Percentiles rank a stretch among this genome's conserved stretches.
phyloP scores from a whole-genome alignment of 192 early-diverging fungal genomes.

The Coemansia sp. region DNA sequence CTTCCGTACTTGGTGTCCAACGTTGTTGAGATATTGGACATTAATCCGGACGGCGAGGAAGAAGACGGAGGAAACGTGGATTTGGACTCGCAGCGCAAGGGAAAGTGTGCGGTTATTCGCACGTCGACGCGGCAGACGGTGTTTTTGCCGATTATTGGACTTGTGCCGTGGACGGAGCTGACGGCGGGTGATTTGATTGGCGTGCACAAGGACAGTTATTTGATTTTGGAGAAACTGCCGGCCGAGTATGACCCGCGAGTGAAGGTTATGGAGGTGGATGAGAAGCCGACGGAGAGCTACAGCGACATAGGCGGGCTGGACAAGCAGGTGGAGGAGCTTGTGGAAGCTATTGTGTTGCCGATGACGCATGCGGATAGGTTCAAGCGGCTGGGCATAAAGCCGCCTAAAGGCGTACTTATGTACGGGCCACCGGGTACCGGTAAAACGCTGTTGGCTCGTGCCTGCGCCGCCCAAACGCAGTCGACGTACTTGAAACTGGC shows the following conservation, averaged over 20 bases:
- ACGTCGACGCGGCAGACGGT: slow-evolving; percentile 95
- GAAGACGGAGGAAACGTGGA: slow-evolving; percentile 95
- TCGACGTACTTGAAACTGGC: slow-evolving; percentile 95
- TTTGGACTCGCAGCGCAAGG: slow-evolving; percentile 87
- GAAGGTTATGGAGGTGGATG: slow-evolving; percentile 99
- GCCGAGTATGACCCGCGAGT: slow-evolving; percentile 98
- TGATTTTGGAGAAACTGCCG: slow-evolving; percentile 93
- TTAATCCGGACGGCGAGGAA: slow-evolving; percentile 87
- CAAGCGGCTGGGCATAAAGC: slow-evolving; percentile 84
- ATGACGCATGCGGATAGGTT: slow-evolving; percentile 85
- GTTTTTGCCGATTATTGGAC: slow-evolving; percentile 94
- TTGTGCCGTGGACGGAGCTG: slow-evolving; percentile 85
- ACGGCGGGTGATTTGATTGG: slow-evolving; percentile 97
- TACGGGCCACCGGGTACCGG: slow-evolving; percentile 85
- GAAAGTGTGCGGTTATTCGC: slow-evolving; percentile 96
- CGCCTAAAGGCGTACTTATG: slow-evolving; percentile 82
- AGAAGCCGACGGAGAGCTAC: slow-evolving; percentile 97
- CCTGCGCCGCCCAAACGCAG: slow-evolving; percentile 97
- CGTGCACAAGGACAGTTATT: slow-evolving; percentile 96
- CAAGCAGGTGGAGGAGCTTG: slow-evolving; percentile 85
- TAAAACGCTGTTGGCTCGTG: slow-evolving; percentile 92
- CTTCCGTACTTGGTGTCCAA: slow-evolving; percentile 95
- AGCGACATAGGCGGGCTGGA: slow-evolving; percentile 91
- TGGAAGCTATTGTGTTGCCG: slow-evolving; percentile 83
- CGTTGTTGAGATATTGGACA: slow-evolving; percentile 94